Conservation (phyloP, 257 asterid species). For the Primulina huaijiensis region DNA sequence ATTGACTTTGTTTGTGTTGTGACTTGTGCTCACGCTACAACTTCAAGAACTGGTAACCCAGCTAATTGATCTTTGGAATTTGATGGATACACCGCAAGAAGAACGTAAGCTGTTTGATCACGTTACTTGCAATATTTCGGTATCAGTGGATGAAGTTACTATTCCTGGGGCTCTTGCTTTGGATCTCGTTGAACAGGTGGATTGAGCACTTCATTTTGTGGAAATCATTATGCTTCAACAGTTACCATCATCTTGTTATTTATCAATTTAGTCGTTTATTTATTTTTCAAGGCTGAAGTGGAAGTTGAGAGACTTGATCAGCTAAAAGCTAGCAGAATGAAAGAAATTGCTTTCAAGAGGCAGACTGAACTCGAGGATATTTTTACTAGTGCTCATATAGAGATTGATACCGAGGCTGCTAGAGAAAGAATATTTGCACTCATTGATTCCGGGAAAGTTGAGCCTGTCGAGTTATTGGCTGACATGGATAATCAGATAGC, state of each 20-base stretch:
- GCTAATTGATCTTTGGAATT: conserved; percentile 69
- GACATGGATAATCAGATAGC: conserved; percentile 89
- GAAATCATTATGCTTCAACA: conserved; percentile 15
- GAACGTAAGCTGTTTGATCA: conserved; percentile 60
- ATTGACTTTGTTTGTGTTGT: not conserved
- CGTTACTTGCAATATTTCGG: conserved; percentile 69
- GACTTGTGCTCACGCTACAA: conserved; percentile 32
- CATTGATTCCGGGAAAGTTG: conserved; percentile 83
- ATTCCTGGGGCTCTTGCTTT: conserved; percentile 85
- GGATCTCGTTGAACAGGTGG: conserved; percentile 84
- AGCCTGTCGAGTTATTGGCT: conserved; percentile 79
- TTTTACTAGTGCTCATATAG: conserved; percentile 79
- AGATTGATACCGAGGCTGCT: conserved; percentile 82
- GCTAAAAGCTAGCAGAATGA: conserved; percentile 93
- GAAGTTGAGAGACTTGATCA: conserved; percentile 97
- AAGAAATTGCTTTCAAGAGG: conserved; percentile 91
- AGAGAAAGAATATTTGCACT: conserved; percentile 67
- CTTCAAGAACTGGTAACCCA: conserved; percentile 64
- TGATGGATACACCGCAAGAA: conserved; percentile 64
- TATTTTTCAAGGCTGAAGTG: conserved; percentile 67
- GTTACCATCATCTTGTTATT: not conserved
- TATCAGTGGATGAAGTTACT: conserved; percentile 82
- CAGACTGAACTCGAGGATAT: conserved; percentile 91
- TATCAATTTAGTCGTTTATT: conserved; percentile 20
- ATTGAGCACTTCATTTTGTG: conserved; percentile 8